phyloP scores from a whole-genome alignment of 352 stramenopile species.

The Pythium utonaiense region DNA sequence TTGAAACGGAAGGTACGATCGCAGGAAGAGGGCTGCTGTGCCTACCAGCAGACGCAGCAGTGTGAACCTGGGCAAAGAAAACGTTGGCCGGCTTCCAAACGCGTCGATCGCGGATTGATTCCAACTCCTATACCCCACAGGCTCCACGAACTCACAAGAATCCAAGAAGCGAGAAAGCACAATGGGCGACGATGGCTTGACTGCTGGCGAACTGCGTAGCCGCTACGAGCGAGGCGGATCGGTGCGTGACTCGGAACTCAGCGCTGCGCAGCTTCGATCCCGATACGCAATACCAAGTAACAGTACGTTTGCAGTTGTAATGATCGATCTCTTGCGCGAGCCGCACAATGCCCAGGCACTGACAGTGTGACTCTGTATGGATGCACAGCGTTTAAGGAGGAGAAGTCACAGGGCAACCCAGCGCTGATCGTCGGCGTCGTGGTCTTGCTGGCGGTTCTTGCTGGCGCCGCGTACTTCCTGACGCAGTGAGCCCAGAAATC shows the following conservation, averaged over 20 bases:
- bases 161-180: neutral
- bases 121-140: too few relatives aligned
- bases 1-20: constrained; percentile 2
- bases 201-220: constrained; percentile 60
- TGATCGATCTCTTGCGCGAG: too few relatives aligned
- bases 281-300: constrained; percentile 79
- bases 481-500: constrained; percentile 21
- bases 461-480: constrained; percentile 53
- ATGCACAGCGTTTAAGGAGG: constrained; percentile 58
- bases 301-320: constrained; percentile 40
- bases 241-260: constrained; percentile 75
- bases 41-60: neutral
- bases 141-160: neutral
- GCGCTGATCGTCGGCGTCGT: constrained; percentile 51
- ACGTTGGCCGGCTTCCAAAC: too few relatives aligned
- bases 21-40: neutral
- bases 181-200: constrained; percentile 62
- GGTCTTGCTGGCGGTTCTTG: constrained; percentile 45
- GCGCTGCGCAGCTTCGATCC: constrained; percentile 66
- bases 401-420: constrained; percentile 40
- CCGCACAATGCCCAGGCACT: neutral
- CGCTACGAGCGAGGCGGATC: constrained; percentile 72
- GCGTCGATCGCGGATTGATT: too few relatives aligned
- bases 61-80: neutral
- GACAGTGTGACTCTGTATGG: neutral